A percentile compares a stretch with the other conserved stretches of the same genome.
These are phyloP conservation scores for Paecilomyces fulvus DNA, from an alignment of 2,329 filamentous ascomycete species.

Conservation along the genomic window DNA sequence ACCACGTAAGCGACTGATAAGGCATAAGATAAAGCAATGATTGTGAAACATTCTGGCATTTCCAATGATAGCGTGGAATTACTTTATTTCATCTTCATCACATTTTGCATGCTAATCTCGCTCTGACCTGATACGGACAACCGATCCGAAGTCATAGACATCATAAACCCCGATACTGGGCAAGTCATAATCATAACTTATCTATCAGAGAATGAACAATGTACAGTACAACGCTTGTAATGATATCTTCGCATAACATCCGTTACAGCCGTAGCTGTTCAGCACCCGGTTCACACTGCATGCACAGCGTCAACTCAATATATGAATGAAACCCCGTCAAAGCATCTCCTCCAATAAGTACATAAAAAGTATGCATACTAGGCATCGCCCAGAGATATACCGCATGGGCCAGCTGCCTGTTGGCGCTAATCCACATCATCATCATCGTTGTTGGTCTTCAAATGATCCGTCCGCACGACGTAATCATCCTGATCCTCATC, in stretches of 20 bases:
- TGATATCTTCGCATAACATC: not conserved
- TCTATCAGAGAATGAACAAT: not conserved
- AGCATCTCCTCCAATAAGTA: not conserved
- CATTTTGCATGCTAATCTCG: not conserved
- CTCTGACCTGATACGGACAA: not conserved
- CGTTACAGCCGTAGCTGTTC: not conserved
- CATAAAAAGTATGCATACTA: not conserved
- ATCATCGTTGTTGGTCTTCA: conserved; percentile 13
- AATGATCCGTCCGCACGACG: conserved; percentile 30
- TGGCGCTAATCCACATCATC: conserved; percentile 5
- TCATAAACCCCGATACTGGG: not conserved
- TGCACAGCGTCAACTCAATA: not conserved
- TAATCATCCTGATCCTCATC: conserved; percentile 30
- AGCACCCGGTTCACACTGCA: not conserved
- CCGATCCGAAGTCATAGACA: not conserved
- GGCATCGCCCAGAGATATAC: not conserved
- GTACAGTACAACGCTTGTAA: not conserved
- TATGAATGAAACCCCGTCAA: not conserved
- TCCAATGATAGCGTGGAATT: not conserved
- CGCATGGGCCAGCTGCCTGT: not conserved
- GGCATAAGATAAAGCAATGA: not conserved
- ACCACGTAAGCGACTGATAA: not conserved
- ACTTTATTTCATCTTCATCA: not conserved
- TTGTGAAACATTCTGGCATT: not conserved
- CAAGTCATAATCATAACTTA: not conserved